phyloP scores from a whole-genome alignment of 2,329 filamentous ascomycete species.

The Blastomyces silverae region DNA sequence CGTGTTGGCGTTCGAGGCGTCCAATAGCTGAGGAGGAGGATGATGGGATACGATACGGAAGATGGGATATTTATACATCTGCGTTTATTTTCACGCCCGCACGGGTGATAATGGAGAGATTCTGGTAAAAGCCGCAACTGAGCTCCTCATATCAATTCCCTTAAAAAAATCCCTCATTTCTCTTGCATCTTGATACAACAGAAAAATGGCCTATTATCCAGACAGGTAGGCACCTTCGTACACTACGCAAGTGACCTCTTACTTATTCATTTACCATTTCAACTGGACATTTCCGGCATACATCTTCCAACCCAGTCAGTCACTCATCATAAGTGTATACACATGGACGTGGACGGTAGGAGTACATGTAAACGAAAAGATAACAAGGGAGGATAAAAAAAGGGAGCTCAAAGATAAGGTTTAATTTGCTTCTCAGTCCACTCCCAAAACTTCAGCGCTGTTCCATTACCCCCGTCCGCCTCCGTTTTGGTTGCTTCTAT shows the following conservation, averaged over 20 bases:
- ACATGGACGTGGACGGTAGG: no score
- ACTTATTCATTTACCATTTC: no score
- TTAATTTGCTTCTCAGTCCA: constrained; percentile 37
- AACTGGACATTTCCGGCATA: no score
- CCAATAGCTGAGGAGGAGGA: no score
- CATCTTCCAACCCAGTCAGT: no score
- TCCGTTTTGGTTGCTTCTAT: constrained; percentile 22
- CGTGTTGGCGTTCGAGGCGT: no score
- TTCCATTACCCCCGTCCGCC: constrained; percentile 28
- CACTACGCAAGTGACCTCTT: no score
- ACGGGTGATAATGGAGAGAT: neutral
- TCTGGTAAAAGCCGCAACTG: neutral
- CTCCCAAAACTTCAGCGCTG: constrained; percentile 35
- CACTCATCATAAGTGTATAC: neutral
- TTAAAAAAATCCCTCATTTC: neutral
- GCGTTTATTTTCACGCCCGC: no score
- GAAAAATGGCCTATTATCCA: neutral
- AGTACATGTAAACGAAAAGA: neutral
- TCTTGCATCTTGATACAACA: neutral
- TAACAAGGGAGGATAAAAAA: neutral
- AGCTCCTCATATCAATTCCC: neutral
- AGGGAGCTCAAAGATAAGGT: constrained; percentile 13
- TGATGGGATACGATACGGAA: no score
- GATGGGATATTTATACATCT: no score
- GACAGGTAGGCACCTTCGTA: neutral